Evolutionary conservation across 345 rosid species (phyloP), one percentile per base, ranked within the genome.

Genomic region (Eucalyptus camaldulensis): DNA sequence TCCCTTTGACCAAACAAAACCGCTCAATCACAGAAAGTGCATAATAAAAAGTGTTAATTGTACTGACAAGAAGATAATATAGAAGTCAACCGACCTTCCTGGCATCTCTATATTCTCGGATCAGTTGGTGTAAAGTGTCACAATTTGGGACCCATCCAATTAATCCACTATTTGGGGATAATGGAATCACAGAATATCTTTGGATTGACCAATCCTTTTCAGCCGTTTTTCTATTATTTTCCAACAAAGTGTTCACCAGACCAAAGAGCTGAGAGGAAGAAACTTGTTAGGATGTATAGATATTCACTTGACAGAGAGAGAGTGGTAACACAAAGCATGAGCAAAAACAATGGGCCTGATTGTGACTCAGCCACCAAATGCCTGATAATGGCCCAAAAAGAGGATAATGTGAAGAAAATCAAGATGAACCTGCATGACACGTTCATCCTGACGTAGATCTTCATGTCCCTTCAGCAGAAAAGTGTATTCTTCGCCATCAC

Each of bases 401-500:
- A 76, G 45, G 47, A 76, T 76, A 10, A 76, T 76, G 27, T 37
- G 27, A n/a, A 88, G 76, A 19, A 86, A 86, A 45, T 87, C 87
- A 90, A 91, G 51, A 40, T 24, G 33, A 88, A 97, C 99, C 99
- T 98, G 99, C 99, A 98, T 98, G 91, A 98, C 99, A 90, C 99
- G 99, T 89, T 98, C 99, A 94, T 98, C 99, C 90, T 98, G 99
- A 91, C 99, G 98, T 80, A 98, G 90, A 93, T 98, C 99, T 93
- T 98, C 99, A 90, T 98, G 99, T 51, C 99, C 99, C 94, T 98
- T 98, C 88, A 98, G 94, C 94, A 98, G 92, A 91, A 97, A 98
- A 88, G 98, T 96, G 90, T 98, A 92, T 87, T 96, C 99, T 91
- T 96, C 96, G 81, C 99, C 99, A 87, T 98, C 97, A 91, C 93